Percentiles rank a stretch among this genome's conserved stretches.
Evolutionary conservation across 257 asterid species (phyloP).

Genomic region (Coffea eugenioides): DNA sequence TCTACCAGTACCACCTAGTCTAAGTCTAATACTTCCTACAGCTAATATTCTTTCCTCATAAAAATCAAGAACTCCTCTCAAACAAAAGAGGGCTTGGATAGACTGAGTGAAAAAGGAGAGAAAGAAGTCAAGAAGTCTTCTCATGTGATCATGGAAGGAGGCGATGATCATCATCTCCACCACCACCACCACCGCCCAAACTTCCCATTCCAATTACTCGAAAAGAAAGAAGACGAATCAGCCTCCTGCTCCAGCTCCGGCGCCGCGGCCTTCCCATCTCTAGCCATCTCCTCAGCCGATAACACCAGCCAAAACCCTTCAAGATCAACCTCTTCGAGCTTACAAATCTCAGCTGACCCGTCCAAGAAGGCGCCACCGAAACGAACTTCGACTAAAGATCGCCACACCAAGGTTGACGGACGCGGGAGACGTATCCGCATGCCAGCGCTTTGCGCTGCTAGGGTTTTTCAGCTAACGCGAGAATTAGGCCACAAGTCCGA

Average conservation of each 20-base stretch:
- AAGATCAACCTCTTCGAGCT: constrained; percentile 31
- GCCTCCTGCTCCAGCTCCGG: constrained; percentile 34
- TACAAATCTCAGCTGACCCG: constrained; percentile 45
- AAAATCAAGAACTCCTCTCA: not conserved
- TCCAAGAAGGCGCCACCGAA: constrained; percentile 72
- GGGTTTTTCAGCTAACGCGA: constrained; percentile 94
- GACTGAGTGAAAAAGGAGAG: constrained; percentile 12
- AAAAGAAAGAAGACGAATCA: constrained; percentile 59
- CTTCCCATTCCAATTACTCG: constrained; percentile 88
- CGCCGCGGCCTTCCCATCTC: constrained; percentile 31
- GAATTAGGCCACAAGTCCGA: constrained; percentile 95
- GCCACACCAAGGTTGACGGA: constrained; percentile 93
- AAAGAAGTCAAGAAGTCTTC: constrained; percentile 6
- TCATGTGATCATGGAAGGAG: constrained; percentile 87
- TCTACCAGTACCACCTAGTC: not conserved
- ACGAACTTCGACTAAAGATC: constrained; percentile 81
- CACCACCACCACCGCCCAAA: constrained; percentile 56
- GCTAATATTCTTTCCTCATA: constrained; percentile 6
- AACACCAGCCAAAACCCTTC: constrained; percentile 39
- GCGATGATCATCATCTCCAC: constrained; percentile 71
- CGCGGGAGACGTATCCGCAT: constrained; percentile 93
- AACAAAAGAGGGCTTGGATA: not conserved
- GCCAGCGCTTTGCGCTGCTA: constrained; percentile 95
- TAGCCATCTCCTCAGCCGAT: constrained; percentile 32
- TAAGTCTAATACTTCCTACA: not conserved